phyloP scores from a whole-genome alignment of 371 early-diverging fungal species.

The Smittium mucronatum region DNA sequence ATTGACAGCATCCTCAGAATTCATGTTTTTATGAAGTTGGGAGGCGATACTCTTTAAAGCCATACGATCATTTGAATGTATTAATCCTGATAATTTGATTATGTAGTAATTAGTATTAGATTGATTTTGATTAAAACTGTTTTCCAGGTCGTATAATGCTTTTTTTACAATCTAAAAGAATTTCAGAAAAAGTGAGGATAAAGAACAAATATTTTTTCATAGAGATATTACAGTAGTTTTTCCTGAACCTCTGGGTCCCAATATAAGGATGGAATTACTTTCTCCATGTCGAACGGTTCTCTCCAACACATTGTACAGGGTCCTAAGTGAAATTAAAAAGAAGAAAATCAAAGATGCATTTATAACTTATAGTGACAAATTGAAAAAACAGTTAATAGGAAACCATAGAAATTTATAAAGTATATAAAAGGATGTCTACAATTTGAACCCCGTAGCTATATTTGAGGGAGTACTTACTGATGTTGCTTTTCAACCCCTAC shows the following conservation, averaged over 20 bases:
- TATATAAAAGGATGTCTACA: too few species aligned
- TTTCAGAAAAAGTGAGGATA: not conserved
- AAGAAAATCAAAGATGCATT: not conserved
- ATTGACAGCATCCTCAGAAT: not conserved
- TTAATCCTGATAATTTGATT: constrained; percentile 63
- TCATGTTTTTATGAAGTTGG: constrained; percentile 41
- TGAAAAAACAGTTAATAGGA: too few species aligned
- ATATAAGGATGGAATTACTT: constrained; percentile 60
- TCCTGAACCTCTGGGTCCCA: constrained; percentile 64
- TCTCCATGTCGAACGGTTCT: constrained; percentile 50
- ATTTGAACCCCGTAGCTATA: too few species aligned
- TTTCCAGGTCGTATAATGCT: constrained; percentile 27
- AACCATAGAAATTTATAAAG: too few species aligned
- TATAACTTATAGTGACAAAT: too few species aligned
- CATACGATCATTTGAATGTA: constrained; percentile 66
- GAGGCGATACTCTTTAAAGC: constrained; percentile 72
- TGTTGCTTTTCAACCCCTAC: constrained; percentile 47
- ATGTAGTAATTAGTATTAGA: constrained; percentile 40
- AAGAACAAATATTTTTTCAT: not conserved
- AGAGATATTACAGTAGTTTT: constrained; percentile 40
- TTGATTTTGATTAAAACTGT: constrained; percentile 15
- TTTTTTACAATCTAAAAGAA: constrained; percentile 23
- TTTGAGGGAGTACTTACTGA: constrained; percentile 36
- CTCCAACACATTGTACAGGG: constrained; percentile 35
- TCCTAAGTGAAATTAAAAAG: constrained; percentile 4